These are phyloP conservation scores for Alternaria hordeiaustralica DNA, from an alignment of 2,329 filamentous ascomycete species.

Conservation along the genomic window DNA sequence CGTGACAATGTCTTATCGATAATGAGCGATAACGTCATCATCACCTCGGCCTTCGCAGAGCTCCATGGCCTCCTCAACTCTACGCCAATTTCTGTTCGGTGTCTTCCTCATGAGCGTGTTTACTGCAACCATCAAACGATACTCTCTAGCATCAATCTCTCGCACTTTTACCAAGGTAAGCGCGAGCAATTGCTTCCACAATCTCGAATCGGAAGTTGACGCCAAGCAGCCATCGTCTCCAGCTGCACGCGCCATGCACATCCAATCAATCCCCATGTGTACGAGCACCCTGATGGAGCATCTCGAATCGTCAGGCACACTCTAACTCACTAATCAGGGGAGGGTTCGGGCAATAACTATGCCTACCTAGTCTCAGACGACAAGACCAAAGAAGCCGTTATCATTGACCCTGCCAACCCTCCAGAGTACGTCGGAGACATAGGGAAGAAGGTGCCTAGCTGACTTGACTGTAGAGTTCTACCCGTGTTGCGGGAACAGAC, in stretches of 20 bases:
- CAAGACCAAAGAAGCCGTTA: slow-evolving; percentile 59
- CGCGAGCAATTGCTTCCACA: neutral
- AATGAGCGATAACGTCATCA: slow-evolving; percentile 32
- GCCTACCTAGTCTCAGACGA: slow-evolving; percentile 68
- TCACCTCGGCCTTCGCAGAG: slow-evolving; percentile 28
- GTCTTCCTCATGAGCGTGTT: slow-evolving; percentile 46
- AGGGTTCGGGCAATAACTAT: slow-evolving; percentile 80
- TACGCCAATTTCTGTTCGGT: slow-evolving; percentile 50
- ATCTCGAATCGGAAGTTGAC: slow-evolving; percentile 22
- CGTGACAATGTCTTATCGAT: neutral
- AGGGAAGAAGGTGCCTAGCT: neutral
- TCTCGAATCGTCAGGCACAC: neutral
- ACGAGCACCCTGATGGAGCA: slow-evolving; percentile 44
- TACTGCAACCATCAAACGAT: slow-evolving; percentile 34
- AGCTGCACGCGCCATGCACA: slow-evolving; percentile 71
- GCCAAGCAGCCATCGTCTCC: slow-evolving; percentile 29
- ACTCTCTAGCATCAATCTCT: slow-evolving; percentile 25
- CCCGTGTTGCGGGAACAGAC: slow-evolving; percentile 76
- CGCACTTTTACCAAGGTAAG: slow-evolving; percentile 21
- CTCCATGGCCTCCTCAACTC: slow-evolving; percentile 58
- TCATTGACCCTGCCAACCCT: slow-evolving; percentile 82
- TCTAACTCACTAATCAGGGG: slow-evolving; percentile 61
- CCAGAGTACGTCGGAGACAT: slow-evolving; percentile 66
- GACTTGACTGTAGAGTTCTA: slow-evolving; percentile 57
- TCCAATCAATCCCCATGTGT: slow-evolving; percentile 91